phyloP scores from a whole-genome alignment of 2,329 filamentous ascomycete genomes.

The Ceratocystis diversiconidia region DNA sequence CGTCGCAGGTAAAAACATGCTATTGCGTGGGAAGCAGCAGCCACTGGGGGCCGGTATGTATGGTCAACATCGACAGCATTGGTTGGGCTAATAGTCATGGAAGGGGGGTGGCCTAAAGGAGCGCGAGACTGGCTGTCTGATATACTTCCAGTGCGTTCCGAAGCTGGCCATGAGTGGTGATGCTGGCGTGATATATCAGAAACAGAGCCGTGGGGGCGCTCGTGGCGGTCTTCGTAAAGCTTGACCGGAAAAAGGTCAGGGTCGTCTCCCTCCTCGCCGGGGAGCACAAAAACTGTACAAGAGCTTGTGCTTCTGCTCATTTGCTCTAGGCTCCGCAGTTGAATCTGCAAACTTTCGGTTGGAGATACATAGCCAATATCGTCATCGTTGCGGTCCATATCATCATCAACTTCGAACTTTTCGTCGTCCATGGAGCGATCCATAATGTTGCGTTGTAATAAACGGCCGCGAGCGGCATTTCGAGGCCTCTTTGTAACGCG shows the following conservation, averaged over 20 bases:
- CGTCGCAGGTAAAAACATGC: conserved; percentile 69
- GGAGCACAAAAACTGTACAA: conserved; percentile 62
- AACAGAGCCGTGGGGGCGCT: conserved; percentile 27
- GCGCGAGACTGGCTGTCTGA: conserved; percentile 25
- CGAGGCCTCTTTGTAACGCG: conserved; percentile 13
- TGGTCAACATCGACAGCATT: conserved; percentile 84
- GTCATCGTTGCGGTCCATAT: conserved; percentile 14
- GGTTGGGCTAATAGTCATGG: conserved; percentile 43
- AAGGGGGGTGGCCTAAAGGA: conserved; percentile 48
- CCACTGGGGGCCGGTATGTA: conserved; percentile 64
- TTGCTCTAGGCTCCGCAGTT: conserved; percentile 64
- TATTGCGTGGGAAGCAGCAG: conserved; percentile 55
- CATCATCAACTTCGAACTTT: conserved; percentile 6
- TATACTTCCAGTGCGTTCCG: conserved; percentile 39
- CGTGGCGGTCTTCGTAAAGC: conserved; percentile 48
- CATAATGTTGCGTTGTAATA: not conserved
- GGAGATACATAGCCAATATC: conserved; percentile 13
- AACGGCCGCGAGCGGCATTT: conserved; percentile 2
- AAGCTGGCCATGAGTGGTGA: conserved; percentile 31
- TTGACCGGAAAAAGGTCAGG: conserved; percentile 65
- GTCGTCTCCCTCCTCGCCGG: conserved; percentile 64
- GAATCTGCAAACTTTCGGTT: conserved; percentile 39
- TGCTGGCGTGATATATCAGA: conserved; percentile 3
- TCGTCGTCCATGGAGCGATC: conserved; percentile 11
- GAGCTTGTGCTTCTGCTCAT: conserved; percentile 79